Percentiles rank a stretch among this genome's conserved stretches.
Evolutionary conservation across 2,329 filamentous ascomycete species (phyloP).

Genomic region (Penicillium polonicum): DNA sequence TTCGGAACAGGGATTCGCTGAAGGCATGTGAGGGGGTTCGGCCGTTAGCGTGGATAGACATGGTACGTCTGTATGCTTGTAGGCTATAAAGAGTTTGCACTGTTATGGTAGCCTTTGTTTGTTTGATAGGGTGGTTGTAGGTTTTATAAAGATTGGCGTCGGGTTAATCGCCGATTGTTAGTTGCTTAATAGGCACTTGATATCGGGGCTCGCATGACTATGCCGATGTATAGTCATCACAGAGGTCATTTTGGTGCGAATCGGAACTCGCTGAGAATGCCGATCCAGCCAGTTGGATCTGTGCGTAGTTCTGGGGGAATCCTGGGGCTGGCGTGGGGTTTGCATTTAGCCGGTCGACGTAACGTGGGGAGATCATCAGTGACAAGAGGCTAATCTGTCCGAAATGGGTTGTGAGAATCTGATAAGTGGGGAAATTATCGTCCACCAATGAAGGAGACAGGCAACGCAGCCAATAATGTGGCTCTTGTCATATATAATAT

Average conservation of each 20-base stretch:
- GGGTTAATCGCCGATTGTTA: neutral
- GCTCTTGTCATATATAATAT: neutral
- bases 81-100: neutral
- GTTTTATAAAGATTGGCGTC: neutral
- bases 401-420: neutral
- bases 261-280: constrained; percentile 6
- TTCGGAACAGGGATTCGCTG: constrained; percentile 28
- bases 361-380: constrained; percentile 1
- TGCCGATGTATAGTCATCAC: neutral
- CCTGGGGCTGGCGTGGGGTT: neutral
- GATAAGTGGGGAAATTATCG: constrained; percentile 7
- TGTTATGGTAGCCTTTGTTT: neutral
- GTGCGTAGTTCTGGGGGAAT: neutral
- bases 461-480: neutral
- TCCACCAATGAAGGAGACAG: constrained; percentile 6
- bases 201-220: neutral
- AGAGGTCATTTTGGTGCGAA: neutral
- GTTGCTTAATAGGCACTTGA: neutral
- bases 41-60: constrained; percentile 34
- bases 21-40: constrained; percentile 31
- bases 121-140: neutral
- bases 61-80: constrained; percentile 6
- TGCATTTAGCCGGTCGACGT: constrained; percentile 8
- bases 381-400: neutral
- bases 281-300: constrained; percentile 3